phyloP scores from a whole-genome alignment of 441 rosid genomes.

The Geranium incanum region DNA sequence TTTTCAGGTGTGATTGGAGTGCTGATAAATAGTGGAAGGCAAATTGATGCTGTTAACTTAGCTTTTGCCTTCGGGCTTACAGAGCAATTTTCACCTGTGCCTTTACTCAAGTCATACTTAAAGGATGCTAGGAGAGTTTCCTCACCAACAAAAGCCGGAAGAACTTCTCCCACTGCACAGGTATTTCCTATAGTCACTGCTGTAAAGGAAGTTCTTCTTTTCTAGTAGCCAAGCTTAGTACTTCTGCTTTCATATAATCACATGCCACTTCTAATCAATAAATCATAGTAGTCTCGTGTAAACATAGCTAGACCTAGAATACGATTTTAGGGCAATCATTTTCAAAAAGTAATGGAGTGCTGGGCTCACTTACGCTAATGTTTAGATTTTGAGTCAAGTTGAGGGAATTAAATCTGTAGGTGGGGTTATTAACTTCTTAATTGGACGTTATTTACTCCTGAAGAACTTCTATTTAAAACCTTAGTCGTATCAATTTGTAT shows the following conservation, averaged over 20 bases:
- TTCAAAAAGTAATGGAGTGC: neutral
- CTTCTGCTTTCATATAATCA: neutral
- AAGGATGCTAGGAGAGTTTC: conserved; percentile 67
- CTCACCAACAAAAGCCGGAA: conserved; percentile 55
- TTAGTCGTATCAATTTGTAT: too few relatives aligned
- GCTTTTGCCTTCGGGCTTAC: conserved; percentile 93
- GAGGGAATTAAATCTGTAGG: neutral
- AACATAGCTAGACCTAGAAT: neutral
- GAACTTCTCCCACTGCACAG: conserved; percentile 40
- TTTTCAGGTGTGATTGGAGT: conserved; percentile 72
- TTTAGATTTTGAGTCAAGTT: neutral
- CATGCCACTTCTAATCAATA: neutral
- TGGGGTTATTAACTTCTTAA: neutral
- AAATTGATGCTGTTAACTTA: conserved; percentile 92
- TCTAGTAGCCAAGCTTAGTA: neutral
- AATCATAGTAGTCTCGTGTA: neutral
- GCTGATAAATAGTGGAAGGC: conserved; percentile 75
- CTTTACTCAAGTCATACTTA: conserved; percentile 69
- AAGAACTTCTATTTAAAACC: neutral
- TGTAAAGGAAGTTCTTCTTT: neutral
- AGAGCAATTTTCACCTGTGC: conserved; percentile 63
- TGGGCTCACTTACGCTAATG: neutral
- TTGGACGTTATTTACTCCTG: neutral
- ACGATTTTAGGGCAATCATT: neutral
- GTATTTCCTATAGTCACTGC: neutral